Evolutionary conservation across 1,284 basidiomycete genomes (phyloP).

Genomic region (Austroboletus niveus): DNA sequence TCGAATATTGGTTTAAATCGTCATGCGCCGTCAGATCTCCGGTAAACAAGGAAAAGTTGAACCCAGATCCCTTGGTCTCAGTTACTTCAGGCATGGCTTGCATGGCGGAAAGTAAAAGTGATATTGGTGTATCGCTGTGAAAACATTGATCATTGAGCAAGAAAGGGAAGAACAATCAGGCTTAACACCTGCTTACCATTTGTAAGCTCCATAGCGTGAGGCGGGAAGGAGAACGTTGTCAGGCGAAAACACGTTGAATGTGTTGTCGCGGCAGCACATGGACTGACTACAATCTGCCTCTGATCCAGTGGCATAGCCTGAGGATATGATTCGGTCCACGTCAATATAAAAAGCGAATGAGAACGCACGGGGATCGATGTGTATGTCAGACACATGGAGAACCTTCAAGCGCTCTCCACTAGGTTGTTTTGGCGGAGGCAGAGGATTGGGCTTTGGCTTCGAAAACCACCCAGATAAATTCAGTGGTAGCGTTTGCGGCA

Average conservation of each 20-base stretch:
- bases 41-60: constrained; percentile 70
- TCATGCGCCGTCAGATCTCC: constrained; percentile 81
- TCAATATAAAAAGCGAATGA: not conserved
- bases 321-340: not conserved
- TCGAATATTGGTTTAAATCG: constrained; percentile 61
- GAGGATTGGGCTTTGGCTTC: constrained; percentile 65
- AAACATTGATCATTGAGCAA: not conserved
- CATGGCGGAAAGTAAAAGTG: constrained; percentile 61
- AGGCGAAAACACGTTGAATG: constrained; percentile 49
- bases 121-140: constrained; percentile 63
- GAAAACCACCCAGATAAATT: constrained; percentile 56
- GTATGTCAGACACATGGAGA: constrained; percentile 73
- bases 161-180: not conserved
- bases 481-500: constrained; percentile 50
- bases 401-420: constrained; percentile 69
- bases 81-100: constrained; percentile 68
- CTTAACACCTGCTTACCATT: constrained; percentile 41
- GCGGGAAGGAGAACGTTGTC: constrained; percentile 52
- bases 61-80: constrained; percentile 54
- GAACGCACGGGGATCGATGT: constrained; percentile 66
- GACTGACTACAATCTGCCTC: constrained; percentile 71
- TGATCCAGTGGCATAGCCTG: constrained; percentile 66
- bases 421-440: constrained; percentile 50
- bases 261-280: constrained; percentile 64
- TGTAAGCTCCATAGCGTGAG: constrained; percentile 60